Percentiles rank a stretch among this genome's conserved stretches.
Evolutionary conservation across 2,329 filamentous ascomycete genomes (phyloP).

Genomic region (Trichoderma gracile): DNA sequence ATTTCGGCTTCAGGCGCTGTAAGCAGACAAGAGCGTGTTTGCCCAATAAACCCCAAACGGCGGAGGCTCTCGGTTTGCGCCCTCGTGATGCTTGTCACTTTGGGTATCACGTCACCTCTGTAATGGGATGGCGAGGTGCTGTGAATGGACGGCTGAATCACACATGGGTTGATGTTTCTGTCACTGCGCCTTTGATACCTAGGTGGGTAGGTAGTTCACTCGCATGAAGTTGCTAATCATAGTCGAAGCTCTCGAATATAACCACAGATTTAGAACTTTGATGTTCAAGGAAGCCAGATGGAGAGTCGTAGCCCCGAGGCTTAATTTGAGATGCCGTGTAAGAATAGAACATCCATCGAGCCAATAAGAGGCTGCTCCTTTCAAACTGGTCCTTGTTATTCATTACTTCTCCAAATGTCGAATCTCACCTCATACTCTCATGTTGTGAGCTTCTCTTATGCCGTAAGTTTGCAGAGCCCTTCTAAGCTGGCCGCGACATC

Average conservation of each 20-base stretch:
- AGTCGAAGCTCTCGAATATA: no score
- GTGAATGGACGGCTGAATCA: neutral
- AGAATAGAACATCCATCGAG: no score
- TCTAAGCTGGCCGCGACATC: slow-evolving; percentile 14
- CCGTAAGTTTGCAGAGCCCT: neutral
- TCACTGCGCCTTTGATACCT: no score
- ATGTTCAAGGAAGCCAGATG: no score
- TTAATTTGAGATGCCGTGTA: no score
- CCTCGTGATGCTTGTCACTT: neutral
- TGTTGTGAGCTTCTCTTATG: neutral
- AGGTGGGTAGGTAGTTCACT: no score
- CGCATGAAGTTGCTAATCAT: no score
- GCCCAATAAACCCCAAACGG: slow-evolving; percentile 20
- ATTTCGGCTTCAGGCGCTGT: neutral
- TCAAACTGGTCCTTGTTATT: no score
- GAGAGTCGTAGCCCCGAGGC: no score
- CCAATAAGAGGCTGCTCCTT: no score
- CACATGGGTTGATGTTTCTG: neutral
- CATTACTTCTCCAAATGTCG: no score
- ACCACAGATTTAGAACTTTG: no score
- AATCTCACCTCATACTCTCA: neutral
- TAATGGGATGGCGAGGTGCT: neutral
- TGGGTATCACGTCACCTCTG: neutral
- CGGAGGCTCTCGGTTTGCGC: slow-evolving; percentile 16
- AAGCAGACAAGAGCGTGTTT: neutral